A percentile compares a stretch with the other conserved stretches of the same genome.
Evolutionary conservation across 2,329 filamentous ascomycete genomes (phyloP).

Genomic region (Aspergillus pseudonomiae): DNA sequence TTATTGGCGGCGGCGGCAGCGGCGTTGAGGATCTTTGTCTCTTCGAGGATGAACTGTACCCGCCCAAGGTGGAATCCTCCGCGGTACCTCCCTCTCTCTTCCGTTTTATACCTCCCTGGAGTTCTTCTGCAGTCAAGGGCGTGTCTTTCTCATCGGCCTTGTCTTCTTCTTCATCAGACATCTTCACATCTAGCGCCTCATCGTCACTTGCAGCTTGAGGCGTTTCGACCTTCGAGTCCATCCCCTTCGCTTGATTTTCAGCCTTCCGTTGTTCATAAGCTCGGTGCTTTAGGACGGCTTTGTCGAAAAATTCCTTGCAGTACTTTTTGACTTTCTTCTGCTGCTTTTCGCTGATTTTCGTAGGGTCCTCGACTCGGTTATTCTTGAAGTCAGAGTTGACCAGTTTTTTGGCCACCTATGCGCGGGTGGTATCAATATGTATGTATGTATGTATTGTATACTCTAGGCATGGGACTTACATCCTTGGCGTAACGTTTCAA

Average conservation of each 20-base stretch:
- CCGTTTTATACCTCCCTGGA: conserved; percentile 54
- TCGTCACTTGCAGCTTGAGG: conserved; percentile 24
- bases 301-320: conserved; percentile 84
- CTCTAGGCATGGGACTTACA: conserved; percentile 44
- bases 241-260: conserved; percentile 43
- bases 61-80: conserved; percentile 34
- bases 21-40: conserved; percentile 53
- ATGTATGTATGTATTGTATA: conserved; percentile 62
- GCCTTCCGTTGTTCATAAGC: conserved; percentile 68
- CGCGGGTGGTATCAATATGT: conserved; percentile 45
- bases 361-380: conserved; percentile 80
- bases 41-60: conserved; percentile 53
- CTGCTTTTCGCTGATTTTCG: conserved; percentile 74
- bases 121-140: conserved; percentile 7
- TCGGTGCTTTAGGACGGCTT: conserved; percentile 75
- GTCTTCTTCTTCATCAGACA: conserved; percentile 46
- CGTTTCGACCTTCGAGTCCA: conserved; percentile 27
- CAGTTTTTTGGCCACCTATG: conserved; percentile 78
- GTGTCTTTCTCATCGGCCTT: conserved; percentile 20
- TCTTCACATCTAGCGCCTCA: conserved; percentile 36
- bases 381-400: conserved; percentile 92
- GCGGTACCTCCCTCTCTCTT: conserved; percentile 58
- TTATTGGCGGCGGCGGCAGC: conserved; percentile 30
- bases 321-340: conserved; percentile 80
- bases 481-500: conserved; percentile 68